Base-by-base conservation (phyloP, 2,329 filamentous ascomycete genomes). In the Raffaelea deltoideospora region DNA sequence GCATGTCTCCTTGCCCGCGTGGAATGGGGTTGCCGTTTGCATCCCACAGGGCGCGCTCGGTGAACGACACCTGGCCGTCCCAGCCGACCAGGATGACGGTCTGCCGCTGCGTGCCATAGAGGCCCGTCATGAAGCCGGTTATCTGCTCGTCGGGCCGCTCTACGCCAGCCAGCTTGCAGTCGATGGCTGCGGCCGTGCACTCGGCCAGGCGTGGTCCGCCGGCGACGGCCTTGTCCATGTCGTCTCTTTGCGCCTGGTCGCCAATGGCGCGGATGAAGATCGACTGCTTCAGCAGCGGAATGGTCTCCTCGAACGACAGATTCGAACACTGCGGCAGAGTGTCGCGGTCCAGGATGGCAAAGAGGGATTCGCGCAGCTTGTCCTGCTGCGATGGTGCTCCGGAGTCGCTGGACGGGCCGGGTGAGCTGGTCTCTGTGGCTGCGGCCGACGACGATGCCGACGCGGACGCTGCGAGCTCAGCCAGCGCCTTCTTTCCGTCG, bases 31-130 rank as follows among this genome's bases (percentile, higher is more conserved):
- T 67, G 9, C 74, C 74, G 33, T 72, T 61, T 0, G 58, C 55
- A 48, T 78, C 72, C 60, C 64, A 79, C 30, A 78, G 53, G 5
- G 72, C 66, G 26, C 74, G 59, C 54, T 79, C 74, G 22, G 61
- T 60, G 46, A 69, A 74, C 0, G 64, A 68, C 15, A 75, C 69
- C 26, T 71, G 71, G 3, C 74, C 74, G 3, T 76, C 61, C 67
- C 69, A 74, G 45, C 76, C 72, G 7, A 78, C 67, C 31, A 77
- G 53, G 13, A 79, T 53, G 13, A 77, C 56, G 0, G 73, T 78
- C 56, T 79, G 74, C 27, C 74, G 57, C 53, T 79, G 74, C 5
- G 74, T 79, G 4, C 74, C 74, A 46, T 79, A 79, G 43, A 74
- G 57, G 2, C 74, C 74, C 5, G 63, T 69, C 49, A 69, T 66